Conservation (phyloP, 2,329 filamentous ascomycete species). For the Biscogniauxia sp. region DNA sequence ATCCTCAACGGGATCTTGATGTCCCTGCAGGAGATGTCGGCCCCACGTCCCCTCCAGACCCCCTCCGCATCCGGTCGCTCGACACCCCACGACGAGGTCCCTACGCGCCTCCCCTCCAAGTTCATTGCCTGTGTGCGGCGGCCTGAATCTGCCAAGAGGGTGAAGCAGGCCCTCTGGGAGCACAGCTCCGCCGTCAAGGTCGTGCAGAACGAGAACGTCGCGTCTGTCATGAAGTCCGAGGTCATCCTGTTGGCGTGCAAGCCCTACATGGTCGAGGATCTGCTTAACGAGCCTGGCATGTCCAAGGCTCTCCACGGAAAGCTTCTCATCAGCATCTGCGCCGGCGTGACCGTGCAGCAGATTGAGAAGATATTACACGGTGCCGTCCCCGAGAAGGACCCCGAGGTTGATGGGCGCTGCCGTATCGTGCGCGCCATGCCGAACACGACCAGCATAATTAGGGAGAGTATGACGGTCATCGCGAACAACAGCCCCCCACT, state of each 20-base stretch:
- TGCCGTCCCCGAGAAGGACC: slow-evolving; percentile 45
- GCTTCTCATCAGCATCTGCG: slow-evolving; percentile 77
- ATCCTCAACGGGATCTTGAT: slow-evolving; percentile 78
- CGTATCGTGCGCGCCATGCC: slow-evolving; percentile 78
- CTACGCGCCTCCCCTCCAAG: slow-evolving; percentile 61
- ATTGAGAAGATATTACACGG: slow-evolving; percentile 65
- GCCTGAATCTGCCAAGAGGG: slow-evolving; percentile 64
- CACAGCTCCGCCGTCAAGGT: slow-evolving; percentile 64
- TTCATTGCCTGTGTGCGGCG: slow-evolving; percentile 82
- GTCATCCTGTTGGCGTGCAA: slow-evolving; percentile 79
- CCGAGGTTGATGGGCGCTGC: slow-evolving; percentile 49
- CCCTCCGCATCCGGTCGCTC: slow-evolving; percentile 40
- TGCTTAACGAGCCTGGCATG: slow-evolving; percentile 68
- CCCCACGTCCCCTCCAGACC: slow-evolving; percentile 43
- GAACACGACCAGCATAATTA: slow-evolving; percentile 76
- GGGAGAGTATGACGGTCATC: slow-evolving; percentile 82
- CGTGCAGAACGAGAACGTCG: slow-evolving; percentile 69
- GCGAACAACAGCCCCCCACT: slow-evolving; percentile 60
- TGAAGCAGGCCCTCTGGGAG: slow-evolving; percentile 63
- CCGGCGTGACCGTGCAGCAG: slow-evolving; percentile 69
- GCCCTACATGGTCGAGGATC: slow-evolving; percentile 67
- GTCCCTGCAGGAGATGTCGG: slow-evolving; percentile 58
- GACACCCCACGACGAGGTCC: slow-evolving; percentile 47
- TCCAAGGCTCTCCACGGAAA: slow-evolving; percentile 72
- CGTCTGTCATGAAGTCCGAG: slow-evolving; percentile 65